These are phyloP conservation scores for Mortierella sp. DNA, from an alignment of 371 early-diverging fungal genomes.

Conservation along the genomic window DNA sequence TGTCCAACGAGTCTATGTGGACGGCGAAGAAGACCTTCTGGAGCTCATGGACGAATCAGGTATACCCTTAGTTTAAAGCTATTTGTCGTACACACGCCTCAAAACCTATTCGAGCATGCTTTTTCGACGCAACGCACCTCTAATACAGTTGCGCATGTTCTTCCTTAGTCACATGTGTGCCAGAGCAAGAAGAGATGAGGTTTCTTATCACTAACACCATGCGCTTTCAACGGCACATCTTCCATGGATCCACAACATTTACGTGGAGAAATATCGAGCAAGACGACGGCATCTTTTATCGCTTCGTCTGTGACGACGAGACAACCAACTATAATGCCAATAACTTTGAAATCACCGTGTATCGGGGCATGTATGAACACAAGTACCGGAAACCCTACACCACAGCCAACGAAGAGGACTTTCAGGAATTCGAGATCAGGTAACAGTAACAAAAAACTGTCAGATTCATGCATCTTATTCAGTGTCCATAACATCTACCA, in stretches of 20 bases:
- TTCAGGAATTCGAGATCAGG: conserved; percentile 57
- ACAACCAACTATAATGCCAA: conserved; percentile 3
- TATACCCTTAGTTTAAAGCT: no score
- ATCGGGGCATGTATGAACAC: conserved; percentile 6
- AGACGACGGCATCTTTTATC: background rate
- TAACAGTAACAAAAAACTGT: background rate
- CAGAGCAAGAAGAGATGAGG: conserved; percentile 2
- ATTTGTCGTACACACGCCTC: no score
- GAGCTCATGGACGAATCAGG: background rate
- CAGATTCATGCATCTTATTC: background rate
- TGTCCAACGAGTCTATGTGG: background rate
- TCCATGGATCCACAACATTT: conserved; percentile 15
- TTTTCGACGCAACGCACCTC: no score
- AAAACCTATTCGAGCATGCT: no score
- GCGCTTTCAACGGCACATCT: background rate
- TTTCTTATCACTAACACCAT: background rate
- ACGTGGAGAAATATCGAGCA: conserved; percentile 15
- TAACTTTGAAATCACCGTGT: conserved; percentile 1
- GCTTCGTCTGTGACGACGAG: conserved; percentile 7
- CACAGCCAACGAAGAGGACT: conserved; percentile 60
- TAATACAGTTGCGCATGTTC: no score
- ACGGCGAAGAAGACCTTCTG: background rate
- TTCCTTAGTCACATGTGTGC: no score
- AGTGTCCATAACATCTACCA: no score
- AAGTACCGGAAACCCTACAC: background rate